Evolutionary conservation across 257 asterid genomes (phyloP).

Genomic region (Forsythia viridissima): DNA sequence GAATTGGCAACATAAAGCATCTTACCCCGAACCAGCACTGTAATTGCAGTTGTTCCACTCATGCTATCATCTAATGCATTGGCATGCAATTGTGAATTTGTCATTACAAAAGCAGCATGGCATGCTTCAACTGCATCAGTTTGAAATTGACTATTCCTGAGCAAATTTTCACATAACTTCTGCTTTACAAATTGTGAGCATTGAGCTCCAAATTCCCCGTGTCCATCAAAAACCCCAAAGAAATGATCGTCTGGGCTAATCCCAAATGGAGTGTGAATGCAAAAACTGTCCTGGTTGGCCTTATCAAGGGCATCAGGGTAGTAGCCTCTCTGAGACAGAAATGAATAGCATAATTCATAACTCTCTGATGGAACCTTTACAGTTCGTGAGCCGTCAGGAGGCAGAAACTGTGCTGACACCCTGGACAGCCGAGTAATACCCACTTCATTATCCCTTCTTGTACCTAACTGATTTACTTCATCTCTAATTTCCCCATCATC

Average conservation of each 20-base stretch:
- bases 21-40: conserved; percentile 75
- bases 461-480: conserved; percentile 48
- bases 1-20: conserved; percentile 77
- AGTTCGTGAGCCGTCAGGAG: conserved; percentile 75
- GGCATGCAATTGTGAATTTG: conserved; percentile 77
- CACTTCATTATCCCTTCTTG: conserved; percentile 58
- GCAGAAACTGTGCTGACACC: conserved; percentile 81
- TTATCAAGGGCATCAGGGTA: conserved; percentile 98
- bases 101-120: conserved; percentile 70
- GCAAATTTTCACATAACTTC: conserved; percentile 86
- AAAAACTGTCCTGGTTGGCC: conserved; percentile 94
- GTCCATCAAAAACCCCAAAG: conserved; percentile 98
- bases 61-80: conserved; percentile 89
- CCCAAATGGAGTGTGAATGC: conserved; percentile 93
- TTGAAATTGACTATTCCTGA: conserved; percentile 61
- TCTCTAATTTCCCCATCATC: conserved; percentile 66
- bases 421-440: conserved; percentile 81
- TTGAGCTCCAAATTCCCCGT: conserved; percentile 90
- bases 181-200: conserved; percentile 87
- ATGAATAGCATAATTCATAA: conserved; percentile 78
- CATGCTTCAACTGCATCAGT: conserved; percentile 82
- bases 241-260: conserved; percentile 72
- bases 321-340: conserved; percentile 91
- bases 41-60: conserved; percentile 97
- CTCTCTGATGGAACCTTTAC: conserved; percentile 72